Percentiles rank a stretch among this genome's conserved stretches.
Conservation (phyloP, 495 filamentous ascomycete genomes). For the Antarctomyces pellizariae region DNA sequence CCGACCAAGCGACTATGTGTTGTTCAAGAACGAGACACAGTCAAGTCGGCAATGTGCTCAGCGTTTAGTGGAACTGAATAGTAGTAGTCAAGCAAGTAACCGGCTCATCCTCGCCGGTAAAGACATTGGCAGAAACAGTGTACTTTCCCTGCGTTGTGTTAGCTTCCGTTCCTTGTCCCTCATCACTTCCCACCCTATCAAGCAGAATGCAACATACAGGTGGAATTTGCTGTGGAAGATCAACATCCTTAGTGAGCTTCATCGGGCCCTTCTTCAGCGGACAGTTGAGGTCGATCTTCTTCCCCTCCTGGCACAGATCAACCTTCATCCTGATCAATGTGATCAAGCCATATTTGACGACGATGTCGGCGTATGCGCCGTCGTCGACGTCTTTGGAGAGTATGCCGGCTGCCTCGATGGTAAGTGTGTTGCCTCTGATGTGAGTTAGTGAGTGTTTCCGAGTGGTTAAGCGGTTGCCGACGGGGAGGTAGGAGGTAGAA, state of each 20-base stretch:
- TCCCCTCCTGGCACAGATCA: conserved; percentile 71
- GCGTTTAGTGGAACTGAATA: conserved; percentile 34
- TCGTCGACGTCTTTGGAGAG: conserved; percentile 43
- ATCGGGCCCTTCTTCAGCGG: conserved; percentile 59
- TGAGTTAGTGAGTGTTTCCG: conserved; percentile 2
- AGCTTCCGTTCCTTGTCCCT: conserved; percentile 1
- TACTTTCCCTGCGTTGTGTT: conserved; percentile 51
- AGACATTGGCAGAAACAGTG: conserved; percentile 68
- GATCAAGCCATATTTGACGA: conserved; percentile 88
- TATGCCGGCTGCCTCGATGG: conserved; percentile 51
- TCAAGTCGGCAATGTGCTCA: too few relatives aligned
- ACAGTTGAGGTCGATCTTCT: conserved; percentile 72
- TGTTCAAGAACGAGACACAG: too few relatives aligned
- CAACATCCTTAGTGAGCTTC: conserved; percentile 51
- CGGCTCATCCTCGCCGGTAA: conserved; percentile 35
- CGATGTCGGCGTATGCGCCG: conserved; percentile 55
- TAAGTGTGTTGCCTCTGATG: conserved; percentile 50
- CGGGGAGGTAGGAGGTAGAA: neutral
- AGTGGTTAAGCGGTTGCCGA: conserved; percentile 4
- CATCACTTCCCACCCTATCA: conserved; percentile 6
- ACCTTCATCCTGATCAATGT: conserved; percentile 54
- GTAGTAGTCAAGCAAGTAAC: conserved; percentile 66
- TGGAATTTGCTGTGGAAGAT: conserved; percentile 72
- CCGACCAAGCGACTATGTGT: too few relatives aligned
- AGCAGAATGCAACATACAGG: conserved; percentile 33